Evolutionary conservation across 345 rosid genomes (phyloP).

Genomic region (Pistacia atlantica): DNA sequence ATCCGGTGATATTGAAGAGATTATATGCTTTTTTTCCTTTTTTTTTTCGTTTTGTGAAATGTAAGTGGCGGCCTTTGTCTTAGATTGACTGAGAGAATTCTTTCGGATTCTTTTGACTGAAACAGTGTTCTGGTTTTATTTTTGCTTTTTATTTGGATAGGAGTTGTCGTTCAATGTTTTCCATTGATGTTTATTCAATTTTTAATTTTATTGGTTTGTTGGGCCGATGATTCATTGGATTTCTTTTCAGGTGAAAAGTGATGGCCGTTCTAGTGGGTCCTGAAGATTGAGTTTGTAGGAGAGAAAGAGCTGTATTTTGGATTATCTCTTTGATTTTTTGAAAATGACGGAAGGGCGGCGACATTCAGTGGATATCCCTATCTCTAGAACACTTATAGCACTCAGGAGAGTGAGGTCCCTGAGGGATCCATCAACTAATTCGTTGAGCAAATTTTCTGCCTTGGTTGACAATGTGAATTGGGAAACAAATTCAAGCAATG

Average conservation of each 20-base stretch:
- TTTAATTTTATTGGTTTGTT: not conserved
- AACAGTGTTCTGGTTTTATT: not conserved
- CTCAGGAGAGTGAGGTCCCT: slow-evolving; percentile 90
- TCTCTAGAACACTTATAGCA: slow-evolving; percentile 84
- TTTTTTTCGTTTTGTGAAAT: not conserved
- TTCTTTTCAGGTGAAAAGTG: slow-evolving; percentile 35
- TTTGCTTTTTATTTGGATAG: not conserved
- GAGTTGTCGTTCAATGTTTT: not conserved
- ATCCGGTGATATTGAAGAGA: not conserved
- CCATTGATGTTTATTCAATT: not conserved
- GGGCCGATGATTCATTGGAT: slow-evolving; percentile 1
- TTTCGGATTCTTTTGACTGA: not conserved
- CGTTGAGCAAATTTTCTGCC: slow-evolving; percentile 90
- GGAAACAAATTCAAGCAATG: slow-evolving; percentile 79
- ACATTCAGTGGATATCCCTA: slow-evolving; percentile 90
- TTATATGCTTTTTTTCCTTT: not conserved
- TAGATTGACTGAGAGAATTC: not conserved
- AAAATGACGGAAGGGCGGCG: slow-evolving; percentile 69
- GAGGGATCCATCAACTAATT: slow-evolving; percentile 92
- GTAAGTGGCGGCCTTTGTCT: not conserved
- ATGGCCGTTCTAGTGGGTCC: slow-evolving; percentile 15
- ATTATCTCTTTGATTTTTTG: not conserved
- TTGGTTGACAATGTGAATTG: slow-evolving; percentile 80
- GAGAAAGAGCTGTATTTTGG: not conserved
- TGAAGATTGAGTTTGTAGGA: slow-evolving; percentile 22